Base-by-base conservation (phyloP, 2,329 filamentous ascomycete species). In the Endoconidiophora polonica region DNA sequence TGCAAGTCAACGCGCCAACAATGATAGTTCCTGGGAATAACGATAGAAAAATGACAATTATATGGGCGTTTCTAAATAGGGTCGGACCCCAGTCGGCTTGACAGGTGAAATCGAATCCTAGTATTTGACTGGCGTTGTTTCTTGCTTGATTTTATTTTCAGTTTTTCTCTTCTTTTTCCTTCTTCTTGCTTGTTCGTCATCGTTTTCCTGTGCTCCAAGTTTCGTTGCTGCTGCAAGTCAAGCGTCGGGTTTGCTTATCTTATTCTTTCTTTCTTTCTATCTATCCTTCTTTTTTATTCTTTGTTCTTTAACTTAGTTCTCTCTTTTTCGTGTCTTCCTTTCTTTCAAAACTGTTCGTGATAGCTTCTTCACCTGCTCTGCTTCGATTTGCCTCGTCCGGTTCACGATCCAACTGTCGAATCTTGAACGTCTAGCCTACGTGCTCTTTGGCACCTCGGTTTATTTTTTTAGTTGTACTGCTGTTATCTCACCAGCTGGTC, bases 231-330 rank as follows among this genome's bases (percentile, higher is more conserved):
- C 26, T 33, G 26, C 26, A 33, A 33, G 26, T 33, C 26, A 33
- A 33, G 26, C 26, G 26, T 10, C 9, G 46, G 10, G 20, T n/a
- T 40, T 41, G 59, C 62, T 56, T 59, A 18, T 59, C 58, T 55
- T 58, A 60, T 45, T 44, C 29, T 10, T 14, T 43, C 29, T 22
- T 49, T 44, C 29, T 46, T 41, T 16, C 29, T 24, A 38, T 52
- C 54, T 44, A 46, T 50, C 45, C 55, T 52, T 41, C 52, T 54
- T 50, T 49, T 55, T 55, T 12, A 36, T 37, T 46, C 18, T 45
- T 46, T 18, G 46, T 39, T 43, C 24, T 23, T 44, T 43, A 7
- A 50, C 22, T 37, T 29, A 33, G 10, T 48, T 48, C 22, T 44
- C n/a, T 37, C 26, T 10, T 43, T 24, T 37, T 49, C 14, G 38